Conservation (phyloP, 306 rosid species). For the Gynostemma pentaphyllum region DNA sequence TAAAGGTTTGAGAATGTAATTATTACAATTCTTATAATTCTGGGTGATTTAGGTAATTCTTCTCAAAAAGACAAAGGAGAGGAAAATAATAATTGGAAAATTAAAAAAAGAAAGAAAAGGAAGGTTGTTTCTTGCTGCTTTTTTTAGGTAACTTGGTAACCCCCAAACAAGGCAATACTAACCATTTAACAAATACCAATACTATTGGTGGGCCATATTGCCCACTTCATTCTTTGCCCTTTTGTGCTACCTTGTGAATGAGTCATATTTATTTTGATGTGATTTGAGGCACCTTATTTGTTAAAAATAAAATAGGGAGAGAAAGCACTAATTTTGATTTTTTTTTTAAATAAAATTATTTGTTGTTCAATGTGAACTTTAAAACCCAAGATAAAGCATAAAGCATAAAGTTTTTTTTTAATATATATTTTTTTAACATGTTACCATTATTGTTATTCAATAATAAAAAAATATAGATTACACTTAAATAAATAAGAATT, state of each 20-base stretch:
- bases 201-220: constrained; percentile 12
- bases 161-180: constrained; percentile 6
- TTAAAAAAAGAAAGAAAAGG: neutral
- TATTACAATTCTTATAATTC: no score
- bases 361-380: neutral
- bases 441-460: no score
- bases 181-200: neutral
- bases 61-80: neutral
- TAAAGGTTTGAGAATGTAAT: no score
- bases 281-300: no score
- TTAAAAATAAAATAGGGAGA: neutral
- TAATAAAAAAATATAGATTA: no score
- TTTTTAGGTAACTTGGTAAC: constrained; percentile 14
- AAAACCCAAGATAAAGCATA: neutral
- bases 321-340: neutral
- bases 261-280: no score
- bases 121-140: neutral
- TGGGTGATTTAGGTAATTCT: no score
- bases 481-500: no score
- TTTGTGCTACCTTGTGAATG: neutral
- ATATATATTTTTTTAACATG: no score
- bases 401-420: neutral
- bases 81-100: constrained; percentile 5
- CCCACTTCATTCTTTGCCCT: neutral
- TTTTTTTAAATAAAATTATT: neutral